phyloP scores from a whole-genome alignment of 768 basidiomycete genomes.

The Podaxis sp. region DNA sequence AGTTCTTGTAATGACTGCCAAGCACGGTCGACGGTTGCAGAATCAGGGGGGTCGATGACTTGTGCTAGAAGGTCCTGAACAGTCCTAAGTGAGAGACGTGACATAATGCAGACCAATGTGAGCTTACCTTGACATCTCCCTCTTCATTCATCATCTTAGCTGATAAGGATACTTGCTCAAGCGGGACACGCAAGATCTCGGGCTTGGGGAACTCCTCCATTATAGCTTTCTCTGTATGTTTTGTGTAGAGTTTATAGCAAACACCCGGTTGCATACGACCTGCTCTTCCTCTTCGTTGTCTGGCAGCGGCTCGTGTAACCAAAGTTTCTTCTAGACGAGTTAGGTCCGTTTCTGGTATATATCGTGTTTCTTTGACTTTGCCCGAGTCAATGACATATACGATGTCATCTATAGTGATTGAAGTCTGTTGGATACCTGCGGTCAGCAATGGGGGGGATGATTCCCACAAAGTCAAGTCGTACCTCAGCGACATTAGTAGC shows the following conservation, averaged over 20 bases:
- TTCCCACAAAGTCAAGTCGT: slow-evolving; percentile 25
- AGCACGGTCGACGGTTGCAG: slow-evolving; percentile 74
- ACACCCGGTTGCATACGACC: slow-evolving; percentile 81
- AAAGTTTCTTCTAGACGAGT: slow-evolving; percentile 79
- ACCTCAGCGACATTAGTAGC: slow-evolving; percentile 92
- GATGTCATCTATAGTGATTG: slow-evolving; percentile 89
- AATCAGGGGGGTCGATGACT: slow-evolving; percentile 83
- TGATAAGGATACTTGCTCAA: slow-evolving; percentile 79
- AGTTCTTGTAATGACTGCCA: slow-evolving; percentile 72
- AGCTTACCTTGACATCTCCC: slow-evolving; percentile 70
- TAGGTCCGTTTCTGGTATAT: slow-evolving; percentile 68
- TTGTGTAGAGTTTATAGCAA: slow-evolving; percentile 88
- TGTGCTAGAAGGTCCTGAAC: slow-evolving; percentile 59
- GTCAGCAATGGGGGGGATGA: not conserved
- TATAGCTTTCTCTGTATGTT: slow-evolving; percentile 53
- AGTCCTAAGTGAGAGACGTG: not conserved
- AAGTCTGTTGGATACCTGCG: slow-evolving; percentile 55
- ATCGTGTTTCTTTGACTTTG: slow-evolving; percentile 81
- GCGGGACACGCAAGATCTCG: slow-evolving; percentile 84
- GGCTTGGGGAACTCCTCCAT: slow-evolving; percentile 72
- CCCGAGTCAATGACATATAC: slow-evolving; percentile 84
- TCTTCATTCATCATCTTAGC: slow-evolving; percentile 79
- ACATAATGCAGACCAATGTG: slow-evolving; percentile 6
- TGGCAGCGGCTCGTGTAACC: slow-evolving; percentile 75
- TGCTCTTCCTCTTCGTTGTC: slow-evolving; percentile 86